Evolutionary conservation across 2,329 filamentous ascomycete species (phyloP).

Genomic region (Fusarium caatingaense): DNA sequence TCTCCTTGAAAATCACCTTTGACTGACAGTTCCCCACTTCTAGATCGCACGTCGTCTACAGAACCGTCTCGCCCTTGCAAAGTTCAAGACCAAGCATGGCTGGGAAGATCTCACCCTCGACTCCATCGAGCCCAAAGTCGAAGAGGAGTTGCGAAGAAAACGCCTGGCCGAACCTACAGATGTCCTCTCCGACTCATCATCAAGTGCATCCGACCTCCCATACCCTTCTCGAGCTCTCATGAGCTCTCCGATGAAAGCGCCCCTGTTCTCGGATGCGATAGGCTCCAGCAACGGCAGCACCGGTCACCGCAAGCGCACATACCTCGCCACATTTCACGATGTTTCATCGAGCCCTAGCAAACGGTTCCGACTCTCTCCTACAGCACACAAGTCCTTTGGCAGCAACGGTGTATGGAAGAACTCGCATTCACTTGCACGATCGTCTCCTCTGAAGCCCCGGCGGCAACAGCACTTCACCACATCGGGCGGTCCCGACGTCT

Average conservation of each 20-base stretch:
- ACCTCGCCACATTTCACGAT: conserved; percentile 68
- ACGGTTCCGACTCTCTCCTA: conserved; percentile 73
- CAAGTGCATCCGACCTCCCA: conserved; percentile 81
- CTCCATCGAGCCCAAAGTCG: conserved; percentile 84
- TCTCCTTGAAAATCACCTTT: neutral
- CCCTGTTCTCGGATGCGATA: conserved; percentile 86
- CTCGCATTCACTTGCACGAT: conserved; percentile 80
- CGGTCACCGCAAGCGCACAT: conserved; percentile 73
- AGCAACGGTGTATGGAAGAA: conserved; percentile 78
- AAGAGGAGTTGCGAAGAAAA: conserved; percentile 81
- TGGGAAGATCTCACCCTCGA: conserved; percentile 92
- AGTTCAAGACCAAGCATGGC: conserved; percentile 96
- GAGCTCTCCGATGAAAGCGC: conserved; percentile 85
- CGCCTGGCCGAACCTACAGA: conserved; percentile 74
- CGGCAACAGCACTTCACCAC: conserved; percentile 81
- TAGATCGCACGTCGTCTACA: conserved; percentile 95
- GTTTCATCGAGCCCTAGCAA: conserved; percentile 70
- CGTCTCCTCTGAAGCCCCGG: conserved; percentile 84
- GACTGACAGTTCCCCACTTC: conserved; percentile 41
- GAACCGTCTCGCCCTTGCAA: conserved; percentile 92
- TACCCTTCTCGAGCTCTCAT: conserved; percentile 76
- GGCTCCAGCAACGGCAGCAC: conserved; percentile 76
- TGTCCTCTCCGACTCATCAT: conserved; percentile 86
- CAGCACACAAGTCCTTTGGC: conserved; percentile 67
- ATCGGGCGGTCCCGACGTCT: conserved; percentile 76